Evolutionary conservation across 1,139 yeast species (phyloP).

Genomic region (Pichia sp.): DNA sequence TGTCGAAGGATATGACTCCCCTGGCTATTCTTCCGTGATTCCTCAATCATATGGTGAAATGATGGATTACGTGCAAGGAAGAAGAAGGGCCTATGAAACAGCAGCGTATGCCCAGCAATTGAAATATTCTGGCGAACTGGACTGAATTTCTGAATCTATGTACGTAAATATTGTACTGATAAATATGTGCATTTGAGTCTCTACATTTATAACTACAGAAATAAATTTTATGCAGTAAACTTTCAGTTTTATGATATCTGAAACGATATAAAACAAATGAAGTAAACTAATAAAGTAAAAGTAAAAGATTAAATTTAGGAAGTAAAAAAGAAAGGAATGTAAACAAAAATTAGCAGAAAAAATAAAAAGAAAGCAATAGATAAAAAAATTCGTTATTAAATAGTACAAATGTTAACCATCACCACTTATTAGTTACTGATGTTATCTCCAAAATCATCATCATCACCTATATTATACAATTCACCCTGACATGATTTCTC

Average conservation of each 20-base stretch:
- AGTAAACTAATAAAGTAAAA: not conserved
- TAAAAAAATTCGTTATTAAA: not conserved
- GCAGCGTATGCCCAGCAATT: conserved; percentile 57
- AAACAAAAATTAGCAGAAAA: not conserved
- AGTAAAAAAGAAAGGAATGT: not conserved
- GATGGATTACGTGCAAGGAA: conserved; percentile 86
- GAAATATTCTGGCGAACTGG: conserved; percentile 24
- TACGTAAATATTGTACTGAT: not conserved
- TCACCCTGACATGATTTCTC: conserved; percentile 27
- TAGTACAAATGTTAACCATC: not conserved
- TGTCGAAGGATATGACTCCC: conserved; percentile 35
- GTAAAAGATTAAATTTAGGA: not conserved
- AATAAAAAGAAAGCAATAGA: not conserved
- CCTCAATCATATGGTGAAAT: conserved; percentile 88
- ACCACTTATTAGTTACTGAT: not conserved
- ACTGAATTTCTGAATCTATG: not conserved
- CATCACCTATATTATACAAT: conserved; percentile 12
- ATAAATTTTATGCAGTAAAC: not conserved
- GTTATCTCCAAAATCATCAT: conserved; percentile 5
- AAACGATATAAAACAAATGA: not conserved
- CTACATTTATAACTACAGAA: conserved; percentile 1
- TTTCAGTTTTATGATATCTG: not conserved
- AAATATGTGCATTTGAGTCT: not conserved
- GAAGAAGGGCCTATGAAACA: conserved; percentile 83
- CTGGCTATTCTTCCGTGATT: conserved; percentile 59